These are phyloP conservation scores for Kwoniella heveanensis DNA, from an alignment of 768 basidiomycete genomes.

Conservation along the genomic window DNA sequence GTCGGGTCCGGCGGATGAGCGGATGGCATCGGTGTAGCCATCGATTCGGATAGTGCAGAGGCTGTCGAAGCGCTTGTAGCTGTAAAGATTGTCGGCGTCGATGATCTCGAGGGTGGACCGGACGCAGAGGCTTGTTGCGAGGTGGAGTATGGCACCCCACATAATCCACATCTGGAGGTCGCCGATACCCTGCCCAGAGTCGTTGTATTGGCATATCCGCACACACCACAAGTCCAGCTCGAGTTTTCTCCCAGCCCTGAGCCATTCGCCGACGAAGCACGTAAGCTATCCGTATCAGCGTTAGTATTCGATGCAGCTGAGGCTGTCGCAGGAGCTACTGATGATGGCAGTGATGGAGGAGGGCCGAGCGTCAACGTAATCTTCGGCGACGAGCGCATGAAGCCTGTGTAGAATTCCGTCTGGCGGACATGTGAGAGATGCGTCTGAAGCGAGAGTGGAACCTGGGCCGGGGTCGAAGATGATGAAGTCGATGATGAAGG, in stretches of 20 bases:
- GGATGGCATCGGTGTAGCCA: too few relatives aligned
- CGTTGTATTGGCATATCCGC: slow-evolving; percentile 77
- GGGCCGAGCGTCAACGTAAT: slow-evolving; percentile 63
- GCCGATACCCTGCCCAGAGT: slow-evolving; percentile 40
- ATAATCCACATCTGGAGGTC: slow-evolving; percentile 65
- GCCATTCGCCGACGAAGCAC: too few relatives aligned
- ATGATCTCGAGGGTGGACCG: slow-evolving; percentile 20
- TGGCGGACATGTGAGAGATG: slow-evolving; percentile 68
- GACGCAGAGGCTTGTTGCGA: slow-evolving; percentile 12
- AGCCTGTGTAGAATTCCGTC: slow-evolving; percentile 85
- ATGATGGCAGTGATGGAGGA: neutral
- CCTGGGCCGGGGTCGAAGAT: slow-evolving; percentile 38
- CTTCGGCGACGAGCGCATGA: slow-evolving; percentile 87
- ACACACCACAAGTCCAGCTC: slow-evolving; percentile 71
- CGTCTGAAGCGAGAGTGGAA: slow-evolving; percentile 67
- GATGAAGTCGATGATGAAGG: slow-evolving; percentile 57
- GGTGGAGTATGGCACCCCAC: slow-evolving; percentile 65
- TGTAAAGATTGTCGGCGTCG: slow-evolving; percentile 26
- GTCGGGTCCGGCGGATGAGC: too few relatives aligned
- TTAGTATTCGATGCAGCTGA: neutral
- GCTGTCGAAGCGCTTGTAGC: neutral
- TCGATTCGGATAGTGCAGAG: neutral
- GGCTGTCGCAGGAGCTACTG: neutral
- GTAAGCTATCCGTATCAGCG: too few relatives aligned
- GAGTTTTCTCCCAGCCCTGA: too few relatives aligned